Evolutionary conservation across 148 eudicot genomes (phyloP), one percentile per base, ranked within the genome.

Genomic region (Beta vulgaris): DNA sequence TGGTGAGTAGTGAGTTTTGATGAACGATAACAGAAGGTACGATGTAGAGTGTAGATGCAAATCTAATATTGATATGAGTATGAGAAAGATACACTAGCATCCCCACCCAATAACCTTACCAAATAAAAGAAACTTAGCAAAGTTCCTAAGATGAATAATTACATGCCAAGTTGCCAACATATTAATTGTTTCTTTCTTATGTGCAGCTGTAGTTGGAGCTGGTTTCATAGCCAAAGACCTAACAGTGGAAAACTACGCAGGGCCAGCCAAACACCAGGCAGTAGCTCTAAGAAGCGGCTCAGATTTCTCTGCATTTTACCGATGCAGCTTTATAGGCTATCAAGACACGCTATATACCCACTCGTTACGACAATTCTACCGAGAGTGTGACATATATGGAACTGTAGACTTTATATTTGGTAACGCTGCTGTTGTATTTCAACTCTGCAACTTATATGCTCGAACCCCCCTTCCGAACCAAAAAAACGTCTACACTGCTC

Each of bases 341-440:
- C 98, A 94, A 66, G 98, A 91, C 92, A 91, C 98, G 3, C 88
- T 94, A 25, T 94, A 94, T 68, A 81, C 81, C 70, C 98, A 93
- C 80, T 86, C 97, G 29, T 87, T 91, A 35, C 87, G 98, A 25
- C 98, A 94, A 49, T 94, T 94, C 76, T 94, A 88, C 67, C 87
- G 93, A n/a, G 91, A 90, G 13, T 94, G 98, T 67, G 96, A 91
- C 82, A 34, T 94, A 15, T 91, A 94, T 61, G 98, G 98, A 14
- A 94, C 98, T 10, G 73, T 94, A 8, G 98, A 94, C 72, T 94
- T 94, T 89, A 83, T 94, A 26, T 94, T 94, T 63, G 98, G 98
- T 16, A 94, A 94, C 67, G 93, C 98, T 0, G 98, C 96, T 9
- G 97, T 88, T 28, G 97, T 94, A 12, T 78, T 94, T 86, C 98